These are phyloP conservation scores for Erucastrum elatum DNA, from an alignment of 345 rosid species.

Conservation along the genomic window DNA sequence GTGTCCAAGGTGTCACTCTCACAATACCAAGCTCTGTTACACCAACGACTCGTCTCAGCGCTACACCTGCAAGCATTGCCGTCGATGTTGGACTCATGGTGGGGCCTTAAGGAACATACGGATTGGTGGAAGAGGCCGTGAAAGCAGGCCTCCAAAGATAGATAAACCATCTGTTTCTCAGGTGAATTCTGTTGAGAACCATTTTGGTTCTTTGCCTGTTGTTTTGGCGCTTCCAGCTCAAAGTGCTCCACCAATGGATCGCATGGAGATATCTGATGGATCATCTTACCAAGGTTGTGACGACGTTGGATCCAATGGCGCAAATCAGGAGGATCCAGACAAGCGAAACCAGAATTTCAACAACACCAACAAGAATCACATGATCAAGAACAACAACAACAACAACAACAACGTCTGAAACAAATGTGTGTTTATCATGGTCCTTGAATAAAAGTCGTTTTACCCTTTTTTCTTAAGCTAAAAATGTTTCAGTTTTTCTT, in stretches of 20 bases:
- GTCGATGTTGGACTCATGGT: constrained; percentile 37
- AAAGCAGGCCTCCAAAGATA: background rate
- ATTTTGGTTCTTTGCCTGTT: background rate
- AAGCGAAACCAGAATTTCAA: background rate
- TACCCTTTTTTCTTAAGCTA: background rate
- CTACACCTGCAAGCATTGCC: constrained; percentile 32
- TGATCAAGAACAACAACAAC: background rate
- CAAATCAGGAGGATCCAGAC: background rate
- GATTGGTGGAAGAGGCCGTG: constrained; percentile 27
- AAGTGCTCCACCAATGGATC: constrained; percentile 1
- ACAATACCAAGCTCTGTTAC: constrained; percentile 32
- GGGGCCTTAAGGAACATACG: constrained; percentile 27
- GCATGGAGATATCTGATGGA: background rate
- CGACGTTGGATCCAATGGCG: constrained; percentile 13
- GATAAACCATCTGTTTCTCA: background rate
- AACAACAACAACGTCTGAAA: background rate
- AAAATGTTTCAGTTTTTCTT: background rate
- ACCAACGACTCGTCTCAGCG: constrained; percentile 22
- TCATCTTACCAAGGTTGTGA: background rate
- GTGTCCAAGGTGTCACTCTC: constrained; percentile 30
- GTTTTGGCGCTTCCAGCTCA: background rate
- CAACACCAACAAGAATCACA: background rate
- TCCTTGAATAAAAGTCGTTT: background rate
- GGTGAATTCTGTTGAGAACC: background rate
- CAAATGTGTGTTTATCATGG: background rate